These are phyloP conservation scores for Talaromyces sp. DNA, from an alignment of 2,329 filamentous ascomycete genomes.

Conservation along the genomic window DNA sequence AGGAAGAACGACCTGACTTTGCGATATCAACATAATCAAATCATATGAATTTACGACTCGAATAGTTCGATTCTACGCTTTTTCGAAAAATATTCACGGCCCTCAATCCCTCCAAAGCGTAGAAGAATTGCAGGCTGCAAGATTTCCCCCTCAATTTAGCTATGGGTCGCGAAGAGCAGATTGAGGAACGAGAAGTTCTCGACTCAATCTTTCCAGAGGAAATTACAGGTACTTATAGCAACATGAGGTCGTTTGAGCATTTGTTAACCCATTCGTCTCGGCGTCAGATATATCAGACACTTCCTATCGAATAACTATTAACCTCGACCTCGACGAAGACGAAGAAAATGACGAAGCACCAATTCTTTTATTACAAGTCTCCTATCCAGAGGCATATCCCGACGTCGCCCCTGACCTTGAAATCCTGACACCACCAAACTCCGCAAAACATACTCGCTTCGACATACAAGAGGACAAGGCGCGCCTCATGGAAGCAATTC, in stretches of 20 bases:
- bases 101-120: neutral
- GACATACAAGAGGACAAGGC: constrained; percentile 77
- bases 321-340: constrained; percentile 71
- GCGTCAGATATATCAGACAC: constrained; percentile 77
- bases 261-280: constrained; percentile 21
- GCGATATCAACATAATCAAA: constrained; percentile 16
- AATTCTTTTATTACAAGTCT: constrained; percentile 75
- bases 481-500: constrained; percentile 65
- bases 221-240: constrained; percentile 67
- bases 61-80: neutral
- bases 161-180: constrained; percentile 73
- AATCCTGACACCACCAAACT: constrained; percentile 69
- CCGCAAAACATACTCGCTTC: constrained; percentile 67
- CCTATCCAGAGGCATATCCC: constrained; percentile 87
- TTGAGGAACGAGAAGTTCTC: constrained; percentile 94
- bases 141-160: constrained; percentile 21
- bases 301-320: constrained; percentile 80
- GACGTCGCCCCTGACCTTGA: constrained; percentile 82
- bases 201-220: constrained; percentile 98
- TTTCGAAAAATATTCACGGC: neutral
- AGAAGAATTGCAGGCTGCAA: neutral
- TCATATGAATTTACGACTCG: neutral
- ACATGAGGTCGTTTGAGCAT: neutral
- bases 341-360: constrained; percentile 61
- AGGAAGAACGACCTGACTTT: neutral